Percentiles rank a stretch among this genome's conserved stretches.
Evolutionary conservation across 2,329 filamentous ascomycete species (phyloP).

Genomic region (Mariannaea elegans): DNA sequence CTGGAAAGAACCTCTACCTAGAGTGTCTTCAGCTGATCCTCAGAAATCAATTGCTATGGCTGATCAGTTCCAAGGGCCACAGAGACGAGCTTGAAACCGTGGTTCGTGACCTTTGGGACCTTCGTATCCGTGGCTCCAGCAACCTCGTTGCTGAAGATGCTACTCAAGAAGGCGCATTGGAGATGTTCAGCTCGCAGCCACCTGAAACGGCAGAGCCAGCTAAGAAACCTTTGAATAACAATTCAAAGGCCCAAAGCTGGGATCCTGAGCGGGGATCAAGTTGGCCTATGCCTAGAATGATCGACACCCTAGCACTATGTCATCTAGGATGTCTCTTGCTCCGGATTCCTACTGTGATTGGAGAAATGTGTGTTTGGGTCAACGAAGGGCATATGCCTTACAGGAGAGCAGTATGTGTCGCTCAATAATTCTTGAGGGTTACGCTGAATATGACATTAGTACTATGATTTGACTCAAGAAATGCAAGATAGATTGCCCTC

Average conservation of each 20-base stretch:
- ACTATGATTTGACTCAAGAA: slow-evolving; percentile 66
- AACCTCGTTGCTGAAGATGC: slow-evolving; percentile 44
- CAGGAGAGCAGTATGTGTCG: slow-evolving; percentile 67
- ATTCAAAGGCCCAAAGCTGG: slow-evolving; percentile 53
- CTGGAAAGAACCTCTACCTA: slow-evolving; percentile 80
- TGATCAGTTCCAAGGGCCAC: slow-evolving; percentile 73
- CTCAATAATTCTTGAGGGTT: neutral
- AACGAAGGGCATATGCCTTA: slow-evolving; percentile 75
- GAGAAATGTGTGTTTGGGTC: slow-evolving; percentile 76
- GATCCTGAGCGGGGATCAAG: slow-evolving; percentile 53
- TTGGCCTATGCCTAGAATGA: slow-evolving; percentile 70
- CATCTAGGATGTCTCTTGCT: slow-evolving; percentile 82
- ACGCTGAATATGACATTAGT: slow-evolving; percentile 46
- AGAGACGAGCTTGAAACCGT: slow-evolving; percentile 79
- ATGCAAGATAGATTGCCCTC: slow-evolving; percentile 73
- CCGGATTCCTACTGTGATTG: slow-evolving; percentile 78
- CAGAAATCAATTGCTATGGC: slow-evolving; percentile 80
- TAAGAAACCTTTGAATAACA: slow-evolving; percentile 9
- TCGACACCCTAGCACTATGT: slow-evolving; percentile 80
- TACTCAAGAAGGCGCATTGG: slow-evolving; percentile 39
- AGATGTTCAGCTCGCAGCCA: slow-evolving; percentile 54
- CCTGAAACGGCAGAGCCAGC: slow-evolving; percentile 31
- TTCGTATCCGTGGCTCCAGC: slow-evolving; percentile 65
- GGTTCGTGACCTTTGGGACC: slow-evolving; percentile 84
- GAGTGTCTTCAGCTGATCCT: slow-evolving; percentile 87